Evolutionary conservation across 1,284 basidiomycete genomes (phyloP), one percentile per base, ranked within the genome.

Genomic region (Ceratobasidium sp.): DNA sequence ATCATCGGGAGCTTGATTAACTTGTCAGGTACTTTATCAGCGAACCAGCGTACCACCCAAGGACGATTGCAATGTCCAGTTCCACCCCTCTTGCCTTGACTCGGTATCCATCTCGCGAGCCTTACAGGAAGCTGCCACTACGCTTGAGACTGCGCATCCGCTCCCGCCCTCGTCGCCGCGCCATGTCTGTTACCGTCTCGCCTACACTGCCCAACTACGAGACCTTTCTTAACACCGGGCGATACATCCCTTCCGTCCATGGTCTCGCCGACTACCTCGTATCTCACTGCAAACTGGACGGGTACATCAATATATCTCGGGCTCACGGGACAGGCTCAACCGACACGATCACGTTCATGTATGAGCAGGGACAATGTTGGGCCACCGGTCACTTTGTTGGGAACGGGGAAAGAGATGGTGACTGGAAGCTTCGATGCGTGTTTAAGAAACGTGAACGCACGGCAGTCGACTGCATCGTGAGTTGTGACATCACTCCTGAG

Each of bases 121-220:
- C 55, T 9, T 58, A 41, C 32, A 30, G 16, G 18, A 58, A 35
- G 30, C 32, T 58, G 26, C n/a, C 55, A 8, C 28, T 58, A 21
- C 55, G 55, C 55, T 23, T 58, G 55, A 32, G 55, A 38, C 55
- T 58, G 32, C 55, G 55, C 52, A 55, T 55, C 26, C 52, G 52
- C n/a, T 7, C 52, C 52, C 16, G 52, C 38, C 52, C 35, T 30
- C 66, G 50, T 32, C 26, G 41, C 23, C 46, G 30, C 35, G 49
- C 66, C 26, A 69, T 69, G 66, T 47, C 66, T 18, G 46, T 69
- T 28, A 69, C 38, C 14, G 41, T 69, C 26, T 41, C 50, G 18
- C 66, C 66, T 26, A 43, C 66, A 38, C 54, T 69, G 43, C 66
- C 66, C 50, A 69, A 69, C 54, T 69, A 69, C 49, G 66, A 69